phyloP scores from a whole-genome alignment of 2,329 filamentous ascomycete genomes.

The Chrysoporthe deuterocubensis region DNA sequence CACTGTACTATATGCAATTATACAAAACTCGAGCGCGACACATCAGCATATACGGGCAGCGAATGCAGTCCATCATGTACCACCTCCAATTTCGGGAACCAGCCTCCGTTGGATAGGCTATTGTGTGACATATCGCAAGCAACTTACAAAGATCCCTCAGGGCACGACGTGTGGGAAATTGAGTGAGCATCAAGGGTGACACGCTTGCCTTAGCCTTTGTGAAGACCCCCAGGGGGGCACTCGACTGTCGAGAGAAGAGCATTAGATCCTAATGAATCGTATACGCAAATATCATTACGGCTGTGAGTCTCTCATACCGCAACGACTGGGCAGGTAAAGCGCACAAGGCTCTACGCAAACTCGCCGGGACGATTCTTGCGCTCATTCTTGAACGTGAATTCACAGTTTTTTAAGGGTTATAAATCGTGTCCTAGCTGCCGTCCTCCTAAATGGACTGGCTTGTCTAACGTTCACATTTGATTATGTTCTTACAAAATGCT shows the following conservation, averaged over 20 bases:
- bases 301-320: neutral
- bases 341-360: neutral
- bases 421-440: too few relatives aligned
- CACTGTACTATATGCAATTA: neutral
- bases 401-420: too few relatives aligned
- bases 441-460: too few relatives aligned
- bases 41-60: constrained; percentile 10
- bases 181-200: neutral
- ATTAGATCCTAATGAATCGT: neutral
- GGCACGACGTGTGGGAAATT: neutral
- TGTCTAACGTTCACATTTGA: too few relatives aligned
- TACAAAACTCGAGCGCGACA: neutral
- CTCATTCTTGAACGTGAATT: too few relatives aligned
- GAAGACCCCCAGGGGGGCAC: too few relatives aligned
- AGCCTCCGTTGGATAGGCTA: neutral
- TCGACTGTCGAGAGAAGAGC: neutral
- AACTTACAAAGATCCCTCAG: neutral
- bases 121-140: neutral
- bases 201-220: neutral
- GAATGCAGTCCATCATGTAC: neutral
- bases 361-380: too few relatives aligned
- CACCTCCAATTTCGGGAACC: neutral
- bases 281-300: neutral
- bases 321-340: neutral
- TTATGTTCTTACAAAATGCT: neutral